Conservation (phyloP, 2,329 filamentous ascomycete genomes). For the Nigrograna mackinnonii region DNA sequence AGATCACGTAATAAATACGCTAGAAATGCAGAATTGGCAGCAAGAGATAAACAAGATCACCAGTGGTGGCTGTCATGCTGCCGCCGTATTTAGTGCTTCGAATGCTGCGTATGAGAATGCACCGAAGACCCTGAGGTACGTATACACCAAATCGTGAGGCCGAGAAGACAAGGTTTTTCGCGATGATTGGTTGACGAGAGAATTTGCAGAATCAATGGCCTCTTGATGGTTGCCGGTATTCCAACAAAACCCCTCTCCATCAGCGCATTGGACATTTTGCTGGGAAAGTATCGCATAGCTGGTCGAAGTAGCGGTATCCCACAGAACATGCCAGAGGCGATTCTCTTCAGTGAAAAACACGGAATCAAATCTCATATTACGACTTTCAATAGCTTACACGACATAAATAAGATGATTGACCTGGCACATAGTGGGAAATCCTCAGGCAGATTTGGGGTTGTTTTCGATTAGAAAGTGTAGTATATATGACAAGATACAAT, state of each 20-base stretch:
- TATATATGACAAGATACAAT: no score
- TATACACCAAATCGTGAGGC: constrained; percentile 1
- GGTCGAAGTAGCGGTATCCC: constrained; percentile 43
- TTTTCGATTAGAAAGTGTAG: constrained; percentile 13
- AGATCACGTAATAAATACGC: not conserved
- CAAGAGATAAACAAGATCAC: constrained; percentile 40
- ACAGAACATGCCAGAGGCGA: constrained; percentile 41
- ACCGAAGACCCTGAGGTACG: constrained; percentile 33
- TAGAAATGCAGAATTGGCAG: constrained; percentile 19
- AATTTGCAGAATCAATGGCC: constrained; percentile 17
- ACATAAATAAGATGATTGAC: constrained; percentile 33
- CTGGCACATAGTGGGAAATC: constrained; percentile 32
- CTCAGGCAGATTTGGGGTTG: constrained; percentile 28
- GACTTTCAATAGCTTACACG: constrained; percentile 29
- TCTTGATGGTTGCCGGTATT: constrained; percentile 43
- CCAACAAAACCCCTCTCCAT: constrained; percentile 7
- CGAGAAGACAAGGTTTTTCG: not conserved
- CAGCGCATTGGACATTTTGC: constrained; percentile 25
- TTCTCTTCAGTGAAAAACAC: constrained; percentile 43
- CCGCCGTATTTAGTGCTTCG: constrained; percentile 42
- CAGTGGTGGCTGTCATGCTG: constrained; percentile 38
- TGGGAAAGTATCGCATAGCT: constrained; percentile 39
- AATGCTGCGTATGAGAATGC: constrained; percentile 35
- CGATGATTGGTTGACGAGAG: not conserved
- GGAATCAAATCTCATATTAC: constrained; percentile 38